phyloP scores from a whole-genome alignment of 208 protist species.

The Leishmania gerbilli region DNA sequence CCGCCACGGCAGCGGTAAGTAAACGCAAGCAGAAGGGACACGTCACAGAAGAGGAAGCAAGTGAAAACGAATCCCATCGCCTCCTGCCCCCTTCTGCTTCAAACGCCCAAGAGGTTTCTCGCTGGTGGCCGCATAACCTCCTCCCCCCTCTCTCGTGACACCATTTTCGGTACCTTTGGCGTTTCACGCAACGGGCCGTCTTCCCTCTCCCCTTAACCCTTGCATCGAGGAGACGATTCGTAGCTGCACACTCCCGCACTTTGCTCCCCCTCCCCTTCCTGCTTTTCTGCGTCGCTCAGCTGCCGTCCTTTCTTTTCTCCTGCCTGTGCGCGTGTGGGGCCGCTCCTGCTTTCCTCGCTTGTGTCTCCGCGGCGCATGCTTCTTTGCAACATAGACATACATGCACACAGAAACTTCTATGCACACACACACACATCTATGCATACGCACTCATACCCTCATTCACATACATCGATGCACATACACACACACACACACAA shows the following conservation, averaged over 20 bases:
- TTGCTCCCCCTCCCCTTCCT: neutral
- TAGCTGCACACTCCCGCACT: neutral
- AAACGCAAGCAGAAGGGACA: neutral
- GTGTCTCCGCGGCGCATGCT: neutral
- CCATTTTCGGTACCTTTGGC: neutral
- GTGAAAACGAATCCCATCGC: neutral
- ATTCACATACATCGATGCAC: neutral
- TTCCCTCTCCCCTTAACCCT: neutral
- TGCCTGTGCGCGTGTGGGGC: neutral
- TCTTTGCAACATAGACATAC: neutral
- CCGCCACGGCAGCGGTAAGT: constrained; percentile 6
- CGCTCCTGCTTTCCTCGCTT: neutral
- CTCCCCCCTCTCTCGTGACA: neutral
- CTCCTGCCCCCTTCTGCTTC: too few relatives aligned
- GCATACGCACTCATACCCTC: too few relatives aligned
- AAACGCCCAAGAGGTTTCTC: neutral
- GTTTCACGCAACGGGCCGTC: neutral
- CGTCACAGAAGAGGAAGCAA: neutral
- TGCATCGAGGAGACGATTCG: neutral
- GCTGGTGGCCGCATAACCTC: neutral
- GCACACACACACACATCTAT: neutral
- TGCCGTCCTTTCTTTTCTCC: neutral
- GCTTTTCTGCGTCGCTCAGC: neutral
- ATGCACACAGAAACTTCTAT: neutral
- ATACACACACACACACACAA: neutral